These are phyloP conservation scores for Parastagonospora avenae DNA, from an alignment of 2,329 filamentous ascomycete species.

Conservation along the genomic window DNA sequence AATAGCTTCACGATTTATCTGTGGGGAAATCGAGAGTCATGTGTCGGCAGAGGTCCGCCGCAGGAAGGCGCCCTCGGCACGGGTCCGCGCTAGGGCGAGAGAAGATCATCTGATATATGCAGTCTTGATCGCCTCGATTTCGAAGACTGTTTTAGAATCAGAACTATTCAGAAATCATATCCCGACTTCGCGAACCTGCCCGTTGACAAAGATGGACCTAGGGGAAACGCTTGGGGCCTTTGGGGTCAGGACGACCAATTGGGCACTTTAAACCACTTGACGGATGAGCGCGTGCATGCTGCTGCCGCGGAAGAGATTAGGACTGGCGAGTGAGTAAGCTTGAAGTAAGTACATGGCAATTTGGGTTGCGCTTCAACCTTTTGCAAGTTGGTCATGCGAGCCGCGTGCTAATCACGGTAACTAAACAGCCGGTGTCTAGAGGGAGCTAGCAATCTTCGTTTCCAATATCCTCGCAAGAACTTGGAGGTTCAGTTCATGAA, in stretches of 20 bases:
- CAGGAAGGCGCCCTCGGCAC: background rate
- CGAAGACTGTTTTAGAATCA: too few species aligned
- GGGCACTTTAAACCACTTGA: slow-evolving; percentile 1
- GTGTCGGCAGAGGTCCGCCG: background rate
- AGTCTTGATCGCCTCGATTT: too few species aligned
- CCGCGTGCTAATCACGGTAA: background rate
- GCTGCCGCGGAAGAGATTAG: slow-evolving; percentile 11
- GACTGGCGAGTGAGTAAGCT: slow-evolving; percentile 15
- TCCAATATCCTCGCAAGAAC: slow-evolving; percentile 1
- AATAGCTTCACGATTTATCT: background rate
- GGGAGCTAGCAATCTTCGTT: slow-evolving; percentile 1
- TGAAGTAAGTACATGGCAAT: slow-evolving; percentile 9
- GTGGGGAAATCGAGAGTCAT: too few species aligned
- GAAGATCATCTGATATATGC: too few species aligned
- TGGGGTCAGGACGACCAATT: background rate
- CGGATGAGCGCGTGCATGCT: background rate
- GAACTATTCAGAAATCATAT: background rate
- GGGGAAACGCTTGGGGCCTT: slow-evolving; percentile 1
- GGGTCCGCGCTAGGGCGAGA: too few species aligned
- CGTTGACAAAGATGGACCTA: background rate
- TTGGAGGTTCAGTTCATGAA: slow-evolving; percentile 1
- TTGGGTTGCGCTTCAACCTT: too few species aligned
- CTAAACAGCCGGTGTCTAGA: background rate
- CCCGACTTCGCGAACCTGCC: background rate
- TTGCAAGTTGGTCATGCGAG: too few species aligned